A percentile compares a stretch with the other conserved stretches of the same genome.
Evolutionary conservation across 768 basidiomycete species (phyloP).

Genomic region (Grammothele lineata): DNA sequence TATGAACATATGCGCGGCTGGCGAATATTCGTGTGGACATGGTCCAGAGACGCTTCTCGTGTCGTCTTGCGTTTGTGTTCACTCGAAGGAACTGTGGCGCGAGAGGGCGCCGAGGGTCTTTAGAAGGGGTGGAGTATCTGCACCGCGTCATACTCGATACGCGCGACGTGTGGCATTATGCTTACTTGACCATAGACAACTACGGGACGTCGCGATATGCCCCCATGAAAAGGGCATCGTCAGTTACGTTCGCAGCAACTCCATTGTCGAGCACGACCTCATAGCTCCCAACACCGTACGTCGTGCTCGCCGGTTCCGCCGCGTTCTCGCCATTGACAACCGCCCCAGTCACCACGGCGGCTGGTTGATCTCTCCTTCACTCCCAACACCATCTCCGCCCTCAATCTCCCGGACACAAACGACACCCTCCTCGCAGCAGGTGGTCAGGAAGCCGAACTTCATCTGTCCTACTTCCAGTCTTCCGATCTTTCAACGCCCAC

Average conservation of each 20-base stretch:
- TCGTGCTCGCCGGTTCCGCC: too few species aligned
- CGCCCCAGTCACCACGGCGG: conserved; percentile 32
- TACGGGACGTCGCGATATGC: conserved; percentile 76
- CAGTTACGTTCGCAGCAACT: conserved; percentile 51
- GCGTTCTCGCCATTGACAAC: conserved; percentile 2
- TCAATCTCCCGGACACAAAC: conserved; percentile 45
- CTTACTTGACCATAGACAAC: too few species aligned
- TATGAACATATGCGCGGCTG: not conserved
- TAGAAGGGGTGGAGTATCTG: too few species aligned
- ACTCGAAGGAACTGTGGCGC: too few species aligned
- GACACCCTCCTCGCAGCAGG: conserved; percentile 70
- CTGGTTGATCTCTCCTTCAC: conserved; percentile 53
- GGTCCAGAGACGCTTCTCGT: not conserved
- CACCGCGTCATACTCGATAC: too few species aligned
- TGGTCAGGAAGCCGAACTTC: conserved; percentile 69
- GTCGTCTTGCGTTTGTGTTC: not conserved
- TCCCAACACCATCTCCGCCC: conserved; percentile 61
- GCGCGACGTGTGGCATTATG: too few species aligned
- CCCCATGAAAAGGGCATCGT: conserved; percentile 62
- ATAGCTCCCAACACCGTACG: conserved; percentile 43
- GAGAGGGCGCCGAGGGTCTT: too few species aligned
- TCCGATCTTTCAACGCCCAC: conserved; percentile 3
- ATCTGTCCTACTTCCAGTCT: conserved; percentile 49
- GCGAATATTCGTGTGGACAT: not conserved
- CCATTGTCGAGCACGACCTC: conserved; percentile 62